Evolutionary conservation across 805 yeast species (phyloP).

Genomic region (Ogataea trehaloabstinens): DNA sequence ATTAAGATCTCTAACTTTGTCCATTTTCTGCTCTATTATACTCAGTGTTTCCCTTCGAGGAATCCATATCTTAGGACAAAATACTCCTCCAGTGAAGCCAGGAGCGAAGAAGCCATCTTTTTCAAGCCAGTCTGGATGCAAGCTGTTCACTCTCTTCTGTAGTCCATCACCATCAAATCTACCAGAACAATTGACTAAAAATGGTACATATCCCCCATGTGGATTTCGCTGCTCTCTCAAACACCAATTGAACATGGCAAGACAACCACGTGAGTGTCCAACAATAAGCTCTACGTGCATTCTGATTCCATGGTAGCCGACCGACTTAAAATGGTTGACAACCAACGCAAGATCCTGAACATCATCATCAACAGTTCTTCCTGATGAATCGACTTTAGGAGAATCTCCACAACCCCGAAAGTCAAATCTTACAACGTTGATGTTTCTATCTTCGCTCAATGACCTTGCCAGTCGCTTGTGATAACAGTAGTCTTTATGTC

Average conservation of each 20-base stretch:
- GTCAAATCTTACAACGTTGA: constrained; percentile 72
- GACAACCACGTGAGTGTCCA: constrained; percentile 79
- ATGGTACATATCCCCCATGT: constrained; percentile 44
- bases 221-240: constrained; percentile 37
- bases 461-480: constrained; percentile 59
- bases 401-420: constrained; percentile 86
- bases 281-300: constrained; percentile 57
- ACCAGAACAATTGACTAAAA: constrained; percentile 69
- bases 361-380: constrained; percentile 65
- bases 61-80: constrained; percentile 36
- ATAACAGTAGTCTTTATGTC: constrained; percentile 79
- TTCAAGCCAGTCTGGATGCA: constrained; percentile 37
- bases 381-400: constrained; percentile 42
- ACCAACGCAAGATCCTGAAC: constrained; percentile 60
- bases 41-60: constrained; percentile 51
- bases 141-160: constrained; percentile 34
- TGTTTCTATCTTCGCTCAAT: constrained; percentile 58
- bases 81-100: constrained; percentile 52
- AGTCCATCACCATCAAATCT: constrained; percentile 58
- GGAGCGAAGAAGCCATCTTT: constrained; percentile 40
- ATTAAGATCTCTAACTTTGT: constrained; percentile 40
- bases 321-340: constrained; percentile 31
- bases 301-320: constrained; percentile 32
- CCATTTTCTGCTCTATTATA: constrained; percentile 47
- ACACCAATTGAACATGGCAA: constrained; percentile 76